Evolutionary conservation across 2,329 filamentous ascomycete species (phyloP).

Genomic region (Colletotrichum sp.): DNA sequence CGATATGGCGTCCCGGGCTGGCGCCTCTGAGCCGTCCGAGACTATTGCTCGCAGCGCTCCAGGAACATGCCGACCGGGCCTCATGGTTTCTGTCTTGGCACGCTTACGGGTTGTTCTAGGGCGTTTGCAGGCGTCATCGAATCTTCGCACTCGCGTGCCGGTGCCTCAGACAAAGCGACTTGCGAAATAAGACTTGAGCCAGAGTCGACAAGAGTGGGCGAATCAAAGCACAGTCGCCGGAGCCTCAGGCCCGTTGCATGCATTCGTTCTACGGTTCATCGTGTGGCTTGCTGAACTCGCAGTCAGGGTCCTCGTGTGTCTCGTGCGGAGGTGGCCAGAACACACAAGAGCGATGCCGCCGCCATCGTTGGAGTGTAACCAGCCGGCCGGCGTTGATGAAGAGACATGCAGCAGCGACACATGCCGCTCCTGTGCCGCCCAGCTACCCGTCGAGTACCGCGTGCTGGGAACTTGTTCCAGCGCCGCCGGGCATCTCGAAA

Average conservation of each 20-base stretch:
- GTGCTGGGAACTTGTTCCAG: not conserved
- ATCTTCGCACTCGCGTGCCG: not conserved
- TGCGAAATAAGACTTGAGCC: not conserved
- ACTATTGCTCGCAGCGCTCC: not conserved
- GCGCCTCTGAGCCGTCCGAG: not conserved
- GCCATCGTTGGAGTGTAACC: conserved; percentile 11
- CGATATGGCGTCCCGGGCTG: not conserved
- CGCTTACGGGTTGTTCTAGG: not conserved
- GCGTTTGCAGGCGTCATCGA: conserved; percentile 1
- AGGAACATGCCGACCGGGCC: not conserved
- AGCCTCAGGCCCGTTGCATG: not conserved
- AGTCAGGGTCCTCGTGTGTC: not conserved
- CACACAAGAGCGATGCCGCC: not conserved
- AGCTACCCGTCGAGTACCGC: not conserved
- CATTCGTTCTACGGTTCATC: not conserved
- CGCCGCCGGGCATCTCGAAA: not conserved
- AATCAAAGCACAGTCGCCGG: not conserved
- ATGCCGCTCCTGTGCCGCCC: not conserved
- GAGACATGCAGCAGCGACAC: conserved; percentile 3
- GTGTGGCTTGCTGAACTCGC: not conserved
- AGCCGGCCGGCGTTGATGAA: not conserved
- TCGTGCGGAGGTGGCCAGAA: not conserved
- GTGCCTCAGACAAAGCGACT: not conserved
- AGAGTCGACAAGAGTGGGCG: not conserved
- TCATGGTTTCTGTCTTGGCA: not conserved